A percentile compares a stretch with the other conserved stretches of the same genome.
These are phyloP conservation scores for Phylloboletellus chloephorus DNA, from an alignment of 1,284 basidiomycete species.

Conservation along the genomic window DNA sequence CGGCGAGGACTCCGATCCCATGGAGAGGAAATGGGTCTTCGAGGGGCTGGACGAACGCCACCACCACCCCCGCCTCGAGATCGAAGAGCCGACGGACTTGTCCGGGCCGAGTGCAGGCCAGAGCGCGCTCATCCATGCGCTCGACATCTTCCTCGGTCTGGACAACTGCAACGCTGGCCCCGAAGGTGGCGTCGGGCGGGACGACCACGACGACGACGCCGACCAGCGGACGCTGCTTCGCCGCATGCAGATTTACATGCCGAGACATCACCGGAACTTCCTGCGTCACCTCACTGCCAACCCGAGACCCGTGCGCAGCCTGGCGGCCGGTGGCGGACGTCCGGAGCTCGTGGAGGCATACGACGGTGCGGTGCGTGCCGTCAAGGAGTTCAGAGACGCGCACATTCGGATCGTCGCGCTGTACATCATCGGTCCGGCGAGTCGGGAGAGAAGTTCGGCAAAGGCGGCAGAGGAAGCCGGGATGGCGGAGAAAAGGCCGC, in stretches of 20 bases:
- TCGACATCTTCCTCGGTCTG: conserved; percentile 87
- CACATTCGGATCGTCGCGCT: conserved; percentile 84
- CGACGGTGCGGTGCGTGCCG: conserved; percentile 64
- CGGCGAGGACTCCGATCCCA: conserved; percentile 69
- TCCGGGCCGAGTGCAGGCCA: conserved; percentile 91
- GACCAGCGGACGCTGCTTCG: conserved; percentile 53
- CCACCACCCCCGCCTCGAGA: too few species aligned
- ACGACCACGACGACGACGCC: too few species aligned
- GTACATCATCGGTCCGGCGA: conserved; percentile 76
- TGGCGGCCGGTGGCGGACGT: conserved; percentile 22
- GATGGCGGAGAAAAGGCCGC: conserved; percentile 23
- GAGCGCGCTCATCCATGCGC: conserved; percentile 81
- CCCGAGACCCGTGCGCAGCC: conserved; percentile 50
- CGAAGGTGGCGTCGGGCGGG: too few species aligned
- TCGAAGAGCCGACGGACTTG: conserved; percentile 54
- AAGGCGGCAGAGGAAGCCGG: conserved; percentile 21
- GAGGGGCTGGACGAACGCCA: conserved; percentile 66
- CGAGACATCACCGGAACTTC: conserved; percentile 85
- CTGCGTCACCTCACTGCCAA: conserved; percentile 71
- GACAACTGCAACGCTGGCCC: conserved; percentile 46
- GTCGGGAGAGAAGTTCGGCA: conserved; percentile 28
- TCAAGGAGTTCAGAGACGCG: conserved; percentile 80
- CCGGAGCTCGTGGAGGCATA: conserved; percentile 55
- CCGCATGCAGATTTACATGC: conserved; percentile 89
- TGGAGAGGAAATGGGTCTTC: conserved; percentile 70